These are phyloP conservation scores for Ziziphus jujuba DNA, from an alignment of 306 rosid species.

Conservation along the genomic window DNA sequence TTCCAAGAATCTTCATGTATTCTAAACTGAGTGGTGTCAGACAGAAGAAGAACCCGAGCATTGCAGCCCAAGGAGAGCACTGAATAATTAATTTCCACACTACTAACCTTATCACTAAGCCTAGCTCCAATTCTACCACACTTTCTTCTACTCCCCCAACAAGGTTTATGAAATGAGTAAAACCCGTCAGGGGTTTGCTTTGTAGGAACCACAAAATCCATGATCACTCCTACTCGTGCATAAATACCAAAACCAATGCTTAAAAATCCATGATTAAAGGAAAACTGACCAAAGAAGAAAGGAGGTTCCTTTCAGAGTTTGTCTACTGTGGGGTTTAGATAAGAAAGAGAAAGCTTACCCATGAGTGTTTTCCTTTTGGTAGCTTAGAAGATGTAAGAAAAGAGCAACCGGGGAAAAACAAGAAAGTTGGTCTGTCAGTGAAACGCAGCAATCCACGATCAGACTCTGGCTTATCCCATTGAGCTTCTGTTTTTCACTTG, in stretches of 20 bases:
- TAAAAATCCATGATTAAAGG: slow-evolving; percentile 13
- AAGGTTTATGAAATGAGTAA: slow-evolving; percentile 42
- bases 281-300: neutral
- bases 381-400: too few relatives aligned
- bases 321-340: neutral
- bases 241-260: slow-evolving; percentile 14
- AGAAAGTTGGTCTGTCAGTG: too few relatives aligned
- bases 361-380: neutral
- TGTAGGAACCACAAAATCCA: slow-evolving; percentile 44
- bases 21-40: slow-evolving; percentile 28
- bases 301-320: neutral
- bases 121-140: slow-evolving; percentile 25
- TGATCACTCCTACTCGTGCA: slow-evolving; percentile 19
- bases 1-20: slow-evolving; percentile 22
- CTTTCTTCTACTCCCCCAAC: slow-evolving; percentile 15
- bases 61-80: slow-evolving; percentile 35
- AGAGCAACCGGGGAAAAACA: too few relatives aligned
- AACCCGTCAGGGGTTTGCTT: slow-evolving; percentile 46
- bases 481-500: too few relatives aligned
- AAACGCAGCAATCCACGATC: too few relatives aligned
- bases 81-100: slow-evolving; percentile 12
- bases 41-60: slow-evolving; percentile 28
- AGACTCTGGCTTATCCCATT: too few relatives aligned
- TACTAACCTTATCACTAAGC: slow-evolving; percentile 25
- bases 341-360: slow-evolving; percentile 20